These are phyloP conservation scores for Pichia sp. DNA, from an alignment of 1,139 yeast genomes.

Conservation along the genomic window DNA sequence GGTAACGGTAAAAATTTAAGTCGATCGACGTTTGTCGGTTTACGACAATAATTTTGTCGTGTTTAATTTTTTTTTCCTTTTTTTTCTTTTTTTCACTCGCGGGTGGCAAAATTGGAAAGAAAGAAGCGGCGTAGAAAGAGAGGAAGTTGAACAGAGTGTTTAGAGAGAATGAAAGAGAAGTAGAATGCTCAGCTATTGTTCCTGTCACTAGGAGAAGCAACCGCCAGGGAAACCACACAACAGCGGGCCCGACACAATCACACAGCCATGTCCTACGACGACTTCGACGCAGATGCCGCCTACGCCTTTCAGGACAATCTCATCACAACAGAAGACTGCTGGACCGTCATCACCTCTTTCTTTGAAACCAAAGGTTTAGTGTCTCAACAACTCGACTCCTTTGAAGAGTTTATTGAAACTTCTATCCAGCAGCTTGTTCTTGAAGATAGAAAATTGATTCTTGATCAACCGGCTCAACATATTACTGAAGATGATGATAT, in stretches of 20 bases:
- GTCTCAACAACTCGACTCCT: slow-evolving; percentile 95
- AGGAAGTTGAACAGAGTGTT: too few relatives aligned
- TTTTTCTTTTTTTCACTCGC: too few relatives aligned
- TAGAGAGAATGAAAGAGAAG: too few relatives aligned
- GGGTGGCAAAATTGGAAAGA: too few relatives aligned
- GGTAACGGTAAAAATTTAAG: too few relatives aligned
- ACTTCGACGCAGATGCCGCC: slow-evolving; percentile 5
- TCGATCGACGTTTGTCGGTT: background rate
- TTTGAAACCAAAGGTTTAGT: slow-evolving; percentile 96
- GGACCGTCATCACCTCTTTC: slow-evolving; percentile 96
- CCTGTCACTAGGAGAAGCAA: too few relatives aligned
- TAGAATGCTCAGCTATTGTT: too few relatives aligned
- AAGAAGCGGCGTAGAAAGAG: too few relatives aligned
- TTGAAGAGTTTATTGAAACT: slow-evolving; percentile 94
- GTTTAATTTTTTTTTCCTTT: too few relatives aligned
- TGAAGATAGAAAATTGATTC: slow-evolving; percentile 89
- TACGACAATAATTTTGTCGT: too few relatives aligned
- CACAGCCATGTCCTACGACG: slow-evolving; percentile 8
- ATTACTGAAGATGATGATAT: slow-evolving; percentile 84
- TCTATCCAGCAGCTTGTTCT: slow-evolving; percentile 94
- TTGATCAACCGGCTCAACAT: slow-evolving; percentile 98
- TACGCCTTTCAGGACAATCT: slow-evolving; percentile 11
- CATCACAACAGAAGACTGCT: slow-evolving; percentile 96
- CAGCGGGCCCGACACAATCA: too few relatives aligned
- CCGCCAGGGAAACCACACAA: background rate